Conservation (phyloP, 192 early-diverging fungal species). For the Backusella westeae region DNA sequence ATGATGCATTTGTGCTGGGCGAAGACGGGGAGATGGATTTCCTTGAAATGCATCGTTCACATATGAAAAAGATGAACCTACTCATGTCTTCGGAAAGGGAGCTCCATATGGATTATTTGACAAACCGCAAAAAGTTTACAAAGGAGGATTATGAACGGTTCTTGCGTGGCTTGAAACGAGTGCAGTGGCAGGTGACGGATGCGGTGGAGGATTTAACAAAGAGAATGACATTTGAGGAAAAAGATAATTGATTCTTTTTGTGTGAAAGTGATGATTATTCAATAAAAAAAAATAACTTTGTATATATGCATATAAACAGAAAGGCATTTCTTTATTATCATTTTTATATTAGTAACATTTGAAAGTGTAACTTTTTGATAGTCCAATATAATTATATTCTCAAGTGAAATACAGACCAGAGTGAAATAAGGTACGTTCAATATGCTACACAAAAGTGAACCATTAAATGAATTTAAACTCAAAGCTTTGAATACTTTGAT, state of each 20-base stretch:
- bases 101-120: background rate
- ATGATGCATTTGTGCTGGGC: background rate
- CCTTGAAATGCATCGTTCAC: background rate
- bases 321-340: too few relatives aligned
- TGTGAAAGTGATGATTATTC: too few relatives aligned
- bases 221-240: background rate
- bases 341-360: too few relatives aligned
- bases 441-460: too few relatives aligned
- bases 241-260: background rate
- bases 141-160: background rate
- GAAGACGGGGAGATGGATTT: background rate
- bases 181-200: background rate
- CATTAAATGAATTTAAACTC: too few relatives aligned
- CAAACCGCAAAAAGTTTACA: background rate
- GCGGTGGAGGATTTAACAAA: background rate
- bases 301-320: too few relatives aligned
- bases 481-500: too few relatives aligned
- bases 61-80: background rate
- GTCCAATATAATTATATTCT: too few relatives aligned
- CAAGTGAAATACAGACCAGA: too few relatives aligned
- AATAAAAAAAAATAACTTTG: too few relatives aligned
- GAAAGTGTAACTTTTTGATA: too few relatives aligned
- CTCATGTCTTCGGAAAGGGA: background rate
- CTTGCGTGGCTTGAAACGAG: background rate
- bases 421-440: too few relatives aligned